phyloP scores from a whole-genome alignment of 2,329 filamentous ascomycete species.

The Trichocomaceae sp. region DNA sequence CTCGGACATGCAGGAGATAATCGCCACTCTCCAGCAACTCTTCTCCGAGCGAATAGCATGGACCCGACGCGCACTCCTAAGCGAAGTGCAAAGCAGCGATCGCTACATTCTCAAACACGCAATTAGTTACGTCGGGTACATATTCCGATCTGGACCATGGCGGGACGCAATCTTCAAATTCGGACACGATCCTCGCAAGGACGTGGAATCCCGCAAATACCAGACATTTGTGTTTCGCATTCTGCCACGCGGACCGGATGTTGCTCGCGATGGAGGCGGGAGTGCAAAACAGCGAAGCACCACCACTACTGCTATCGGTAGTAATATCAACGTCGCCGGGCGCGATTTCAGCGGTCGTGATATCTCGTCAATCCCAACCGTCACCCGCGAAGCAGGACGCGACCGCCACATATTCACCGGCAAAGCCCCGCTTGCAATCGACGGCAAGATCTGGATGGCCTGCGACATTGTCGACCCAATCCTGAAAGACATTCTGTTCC shows the following conservation, averaged over 20 bases:
- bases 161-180: constrained; percentile 79
- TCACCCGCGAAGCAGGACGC: constrained; percentile 7
- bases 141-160: constrained; percentile 89
- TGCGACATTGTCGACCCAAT: constrained; percentile 84
- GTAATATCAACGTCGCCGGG: constrained; percentile 3
- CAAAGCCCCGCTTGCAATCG: constrained; percentile 57
- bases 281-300: constrained; percentile 22
- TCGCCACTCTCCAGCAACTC: constrained; percentile 57
- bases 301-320: constrained; percentile 7
- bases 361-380: constrained; percentile 10
- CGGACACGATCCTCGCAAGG: constrained; percentile 74
- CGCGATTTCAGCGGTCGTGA: constrained; percentile 11
- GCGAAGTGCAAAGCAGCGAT: constrained; percentile 53
- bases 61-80: constrained; percentile 75
- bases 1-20: constrained; percentile 55
- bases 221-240: constrained; percentile 87
- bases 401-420: constrained; percentile 73
- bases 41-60: constrained; percentile 74
- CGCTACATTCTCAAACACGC: constrained; percentile 61
- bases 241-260: constrained; percentile 30
- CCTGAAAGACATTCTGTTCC: constrained; percentile 59
- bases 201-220: constrained; percentile 71
- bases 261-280: constrained; percentile 26
- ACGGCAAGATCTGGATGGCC: constrained; percentile 89
- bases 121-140: constrained; percentile 79